A percentile compares a stretch with the other conserved stretches of the same genome.
These are phyloP conservation scores for Neurospora sp. DNA, from an alignment of 495 filamentous ascomycete genomes.

Conservation along the genomic window DNA sequence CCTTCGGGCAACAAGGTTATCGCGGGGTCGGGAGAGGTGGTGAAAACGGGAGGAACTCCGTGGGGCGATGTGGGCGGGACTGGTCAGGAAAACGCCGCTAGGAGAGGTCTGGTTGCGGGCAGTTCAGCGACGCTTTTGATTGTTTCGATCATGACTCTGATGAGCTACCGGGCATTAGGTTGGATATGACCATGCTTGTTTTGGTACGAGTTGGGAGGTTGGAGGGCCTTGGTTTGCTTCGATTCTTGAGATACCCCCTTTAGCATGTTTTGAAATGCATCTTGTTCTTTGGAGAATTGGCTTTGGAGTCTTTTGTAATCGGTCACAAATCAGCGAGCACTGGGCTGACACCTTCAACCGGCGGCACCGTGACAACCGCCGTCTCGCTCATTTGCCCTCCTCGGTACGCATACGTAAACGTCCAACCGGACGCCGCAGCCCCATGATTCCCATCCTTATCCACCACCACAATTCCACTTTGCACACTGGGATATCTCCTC, in stretches of 20 bases:
- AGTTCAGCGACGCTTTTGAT: neutral
- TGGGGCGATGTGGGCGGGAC: neutral
- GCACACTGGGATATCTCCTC: conserved; percentile 28
- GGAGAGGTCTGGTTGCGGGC: neutral
- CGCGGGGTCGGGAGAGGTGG: conserved; percentile 27
- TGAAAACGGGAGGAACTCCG: conserved; percentile 6
- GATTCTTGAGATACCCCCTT: neutral
- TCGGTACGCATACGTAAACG: conserved; percentile 35
- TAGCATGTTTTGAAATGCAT: neutral
- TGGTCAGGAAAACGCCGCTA: neutral
- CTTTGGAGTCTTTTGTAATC: neutral
- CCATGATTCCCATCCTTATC: conserved; percentile 31
- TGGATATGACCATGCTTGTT: neutral
- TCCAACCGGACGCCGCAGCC: conserved; percentile 38
- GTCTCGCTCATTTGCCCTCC: conserved; percentile 33
- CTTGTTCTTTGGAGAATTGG: neutral
- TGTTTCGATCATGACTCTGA: neutral
- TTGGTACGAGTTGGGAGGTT: neutral
- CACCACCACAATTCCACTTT: conserved; percentile 37
- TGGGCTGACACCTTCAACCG: conserved; percentile 7
- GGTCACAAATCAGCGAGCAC: neutral
- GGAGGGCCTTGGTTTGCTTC: neutral
- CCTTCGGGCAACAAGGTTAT: conserved; percentile 30
- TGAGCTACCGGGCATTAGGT: neutral
- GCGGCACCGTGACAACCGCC: conserved; percentile 29